Percentiles rank a stretch among this genome's conserved stretches.
Conservation (phyloP, 108 stramenopile genomes). For the Stephanodiscus minutulus region DNA sequence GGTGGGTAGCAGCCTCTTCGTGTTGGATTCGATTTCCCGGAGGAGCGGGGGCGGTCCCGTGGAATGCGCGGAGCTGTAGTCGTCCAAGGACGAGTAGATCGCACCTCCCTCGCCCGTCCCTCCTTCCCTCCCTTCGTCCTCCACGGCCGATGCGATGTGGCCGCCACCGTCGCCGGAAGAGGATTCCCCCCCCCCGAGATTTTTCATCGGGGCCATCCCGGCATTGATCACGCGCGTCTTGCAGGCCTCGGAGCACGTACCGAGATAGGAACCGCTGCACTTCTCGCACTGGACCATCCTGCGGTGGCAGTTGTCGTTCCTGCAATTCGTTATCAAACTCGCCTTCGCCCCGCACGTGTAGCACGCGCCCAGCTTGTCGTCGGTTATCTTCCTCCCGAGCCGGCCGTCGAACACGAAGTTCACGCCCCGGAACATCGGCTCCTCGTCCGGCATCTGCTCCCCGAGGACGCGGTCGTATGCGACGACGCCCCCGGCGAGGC, state of each 20-base stretch:
- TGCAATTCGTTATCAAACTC: slow-evolving; percentile 86
- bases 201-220: slow-evolving; percentile 46
- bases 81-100: slow-evolving; percentile 63
- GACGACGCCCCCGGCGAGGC: slow-evolving; percentile 94
- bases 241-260: slow-evolving; percentile 88
- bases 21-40: slow-evolving; percentile 77
- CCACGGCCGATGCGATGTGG: neutral
- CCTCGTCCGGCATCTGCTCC: slow-evolving; percentile 64
- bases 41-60: slow-evolving; percentile 60
- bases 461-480: slow-evolving; percentile 87
- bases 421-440: slow-evolving; percentile 88
- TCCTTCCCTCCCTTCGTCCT: slow-evolving; percentile 12
- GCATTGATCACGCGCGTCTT: slow-evolving; percentile 66
- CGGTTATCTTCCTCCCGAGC: slow-evolving; percentile 90
- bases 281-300: slow-evolving; percentile 92
- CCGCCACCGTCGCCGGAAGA: neutral
- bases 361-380: slow-evolving; percentile 85
- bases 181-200: neutral
- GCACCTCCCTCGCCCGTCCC: slow-evolving; percentile 1
- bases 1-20: slow-evolving; percentile 59
- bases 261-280: slow-evolving; percentile 62
- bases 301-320: slow-evolving; percentile 87
- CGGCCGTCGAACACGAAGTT: slow-evolving; percentile 98
- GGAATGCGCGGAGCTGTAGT: slow-evolving; percentile 74
- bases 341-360: slow-evolving; percentile 89